Percentiles rank a stretch among this genome's conserved stretches.
Evolutionary conservation across 768 basidiomycete species (phyloP).

Genomic region (Leucocoprinus leucothites): DNA sequence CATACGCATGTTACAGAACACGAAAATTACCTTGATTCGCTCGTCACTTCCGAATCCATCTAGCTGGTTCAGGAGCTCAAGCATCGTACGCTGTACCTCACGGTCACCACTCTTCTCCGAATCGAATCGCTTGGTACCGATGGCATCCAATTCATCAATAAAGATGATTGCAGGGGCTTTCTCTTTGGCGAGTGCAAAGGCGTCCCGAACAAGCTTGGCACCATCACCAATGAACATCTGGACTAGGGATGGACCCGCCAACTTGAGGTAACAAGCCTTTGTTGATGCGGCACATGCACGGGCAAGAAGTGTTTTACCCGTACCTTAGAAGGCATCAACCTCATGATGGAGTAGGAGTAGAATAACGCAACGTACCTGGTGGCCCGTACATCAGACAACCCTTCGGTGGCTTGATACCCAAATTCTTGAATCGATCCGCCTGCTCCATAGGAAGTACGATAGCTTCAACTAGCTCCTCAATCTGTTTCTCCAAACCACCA

Average conservation of each 20-base stretch:
- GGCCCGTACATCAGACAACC: constrained; percentile 99
- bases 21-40: constrained; percentile 78
- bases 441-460: constrained; percentile 99
- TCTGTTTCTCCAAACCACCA: constrained; percentile 98
- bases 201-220: constrained; percentile 97
- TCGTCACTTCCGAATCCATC: constrained; percentile 98
- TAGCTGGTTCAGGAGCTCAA: constrained; percentile 95
- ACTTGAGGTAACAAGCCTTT: constrained; percentile 96
- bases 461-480: constrained; percentile 96
- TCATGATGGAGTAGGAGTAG: not conserved
- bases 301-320: constrained; percentile 96
- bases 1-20: not conserved
- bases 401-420: constrained; percentile 98
- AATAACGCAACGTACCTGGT: constrained; percentile 58
- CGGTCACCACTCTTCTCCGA: constrained; percentile 98
- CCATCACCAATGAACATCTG: constrained; percentile 99
- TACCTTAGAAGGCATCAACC: constrained; percentile 42
- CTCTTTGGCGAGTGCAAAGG: constrained; percentile 96
- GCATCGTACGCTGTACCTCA: constrained; percentile 99
- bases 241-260: constrained; percentile 95
- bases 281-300: constrained; percentile 98
- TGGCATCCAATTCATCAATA: constrained; percentile 98
- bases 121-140: constrained; percentile 98
- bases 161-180: constrained; percentile 99
- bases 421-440: constrained; percentile 94